Evolutionary conservation across 2,329 filamentous ascomycete species (phyloP).

Genomic region (Fusarium pseudoanthophilum): DNA sequence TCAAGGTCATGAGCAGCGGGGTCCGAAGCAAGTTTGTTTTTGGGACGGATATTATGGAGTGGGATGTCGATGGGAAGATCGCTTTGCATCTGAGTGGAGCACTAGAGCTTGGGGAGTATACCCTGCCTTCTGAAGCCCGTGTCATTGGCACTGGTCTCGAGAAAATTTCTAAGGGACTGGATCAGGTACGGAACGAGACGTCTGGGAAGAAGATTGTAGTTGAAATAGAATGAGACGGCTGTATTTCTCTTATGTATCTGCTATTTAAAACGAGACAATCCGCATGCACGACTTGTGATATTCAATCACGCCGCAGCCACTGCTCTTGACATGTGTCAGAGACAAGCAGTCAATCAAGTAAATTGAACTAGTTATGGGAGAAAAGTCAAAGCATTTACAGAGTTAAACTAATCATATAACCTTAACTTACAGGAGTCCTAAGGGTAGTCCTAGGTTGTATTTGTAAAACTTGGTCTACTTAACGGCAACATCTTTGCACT

Average conservation of each 20-base stretch:
- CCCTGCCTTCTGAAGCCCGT: fast-evolving
- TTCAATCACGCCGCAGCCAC: too few relatives aligned
- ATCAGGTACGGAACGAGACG: background rate
- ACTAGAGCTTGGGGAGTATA: background rate
- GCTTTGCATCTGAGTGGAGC: background rate
- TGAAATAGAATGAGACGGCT: fast-evolving
- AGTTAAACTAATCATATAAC: too few relatives aligned
- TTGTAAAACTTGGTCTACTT: too few relatives aligned
- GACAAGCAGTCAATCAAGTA: too few relatives aligned
- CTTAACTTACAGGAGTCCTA: too few relatives aligned
- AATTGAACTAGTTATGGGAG: too few relatives aligned
- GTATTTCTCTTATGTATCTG: background rate
- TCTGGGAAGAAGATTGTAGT: background rate
- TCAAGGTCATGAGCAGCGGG: background rate
- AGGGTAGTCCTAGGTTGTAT: too few relatives aligned
- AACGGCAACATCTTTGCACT: too few relatives aligned
- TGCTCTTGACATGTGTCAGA: too few relatives aligned
- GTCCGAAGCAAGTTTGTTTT: conserved; percentile 14
- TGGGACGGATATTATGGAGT: background rate
- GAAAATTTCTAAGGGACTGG: background rate
- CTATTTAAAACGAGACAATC: too few relatives aligned
- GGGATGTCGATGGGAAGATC: background rate
- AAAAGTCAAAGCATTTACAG: too few relatives aligned
- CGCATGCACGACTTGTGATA: too few relatives aligned
- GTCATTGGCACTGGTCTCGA: background rate